Evolutionary conservation across 306 rosid species (phyloP).

Genomic region (Dalbergia oliveri): DNA sequence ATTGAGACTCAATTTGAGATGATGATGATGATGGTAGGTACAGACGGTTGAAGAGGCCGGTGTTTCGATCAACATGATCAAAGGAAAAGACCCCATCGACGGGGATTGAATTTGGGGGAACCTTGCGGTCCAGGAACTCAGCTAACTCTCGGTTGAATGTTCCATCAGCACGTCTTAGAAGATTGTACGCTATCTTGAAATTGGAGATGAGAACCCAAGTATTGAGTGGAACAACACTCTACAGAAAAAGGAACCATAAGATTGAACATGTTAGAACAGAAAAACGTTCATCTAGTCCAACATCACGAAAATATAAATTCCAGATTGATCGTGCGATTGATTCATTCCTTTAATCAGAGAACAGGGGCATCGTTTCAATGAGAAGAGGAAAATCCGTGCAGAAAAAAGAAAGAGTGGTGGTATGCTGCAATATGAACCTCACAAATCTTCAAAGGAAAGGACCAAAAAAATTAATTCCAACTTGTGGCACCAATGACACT

Average conservation of each 20-base stretch:
- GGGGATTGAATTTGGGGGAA: slow-evolving; percentile 68
- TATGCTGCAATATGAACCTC: not conserved
- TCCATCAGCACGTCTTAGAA: slow-evolving; percentile 86
- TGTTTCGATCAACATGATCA: slow-evolving; percentile 72
- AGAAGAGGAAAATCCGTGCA: not conserved
- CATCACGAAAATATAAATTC: not conserved
- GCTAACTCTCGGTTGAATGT: slow-evolving; percentile 83
- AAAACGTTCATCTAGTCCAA: not conserved
- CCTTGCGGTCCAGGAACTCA: slow-evolving; percentile 88
- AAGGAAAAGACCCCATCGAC: slow-evolving; percentile 86
- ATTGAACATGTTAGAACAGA: slow-evolving; percentile 18
- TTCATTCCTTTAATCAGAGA: slow-evolving; percentile 1
- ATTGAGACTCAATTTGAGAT: slow-evolving; percentile 53
- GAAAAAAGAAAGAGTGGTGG: slow-evolving; percentile 3
- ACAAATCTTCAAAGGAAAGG: slow-evolving; percentile 32
- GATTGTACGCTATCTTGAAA: slow-evolving; percentile 92
- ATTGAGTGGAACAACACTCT: slow-evolving; percentile 89
- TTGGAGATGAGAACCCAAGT: slow-evolving; percentile 93
- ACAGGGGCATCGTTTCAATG: not conserved
- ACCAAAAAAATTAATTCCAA: not conserved
- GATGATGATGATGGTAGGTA: slow-evolving; percentile 68
- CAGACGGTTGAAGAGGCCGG: slow-evolving; percentile 71
- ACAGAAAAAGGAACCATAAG: not conserved
- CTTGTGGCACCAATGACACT: slow-evolving; percentile 29
- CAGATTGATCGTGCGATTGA: slow-evolving; percentile 9